Evolutionary conservation across 139 green algal genomes (phyloP), one percentile per base, ranked within the genome.

Genomic region (Chlorella sp.): DNA sequence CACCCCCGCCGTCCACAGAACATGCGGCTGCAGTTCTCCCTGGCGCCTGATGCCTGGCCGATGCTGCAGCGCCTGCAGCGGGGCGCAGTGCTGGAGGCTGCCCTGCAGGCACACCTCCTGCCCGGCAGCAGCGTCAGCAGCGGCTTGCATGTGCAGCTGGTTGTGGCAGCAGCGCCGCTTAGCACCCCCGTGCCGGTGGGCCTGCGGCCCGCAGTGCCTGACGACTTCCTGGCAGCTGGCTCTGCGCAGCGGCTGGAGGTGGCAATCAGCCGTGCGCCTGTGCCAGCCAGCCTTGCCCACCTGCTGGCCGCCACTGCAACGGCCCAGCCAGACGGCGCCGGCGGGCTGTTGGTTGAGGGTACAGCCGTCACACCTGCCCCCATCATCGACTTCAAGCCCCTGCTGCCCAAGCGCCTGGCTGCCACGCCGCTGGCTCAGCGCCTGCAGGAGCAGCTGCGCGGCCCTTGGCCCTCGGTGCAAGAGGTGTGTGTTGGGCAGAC

Each of bases 331-430:
- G 72, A 78, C 36, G 72, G 72, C 13, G 11, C 28, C 58, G 76
- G 48, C 54, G 84, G 38, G 41, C 48, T 76, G 44, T 16, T 36
- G 28, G 46, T 80, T 68, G 44, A 60, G 30, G 82, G 76, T 8
- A 44, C 24, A 34, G 74, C 40, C 54, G 84, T 60, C 65, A 67
- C 11, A 16, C 69, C 84, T 38, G 56, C 68, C 22, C 30, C 77
- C 1, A 46, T 62, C 54, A 32, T 86, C 30, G 24, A 44, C 28
- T 83, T 86, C 30, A 80, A 43, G 40, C 84, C 84, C 17, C 28
- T 88, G 54, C 76, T 86, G 11, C 40, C 77, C 20, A 88, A 88
- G 84, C 72, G 60, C 22, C 56, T 88, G n/a, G 76, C 32, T 24
- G 54, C 75, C 20, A 28, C 62, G 34, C 77, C 70, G 1, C 69